Base-by-base conservation (phyloP, 148 eudicot species). In the Pouteria glomerata region DNA sequence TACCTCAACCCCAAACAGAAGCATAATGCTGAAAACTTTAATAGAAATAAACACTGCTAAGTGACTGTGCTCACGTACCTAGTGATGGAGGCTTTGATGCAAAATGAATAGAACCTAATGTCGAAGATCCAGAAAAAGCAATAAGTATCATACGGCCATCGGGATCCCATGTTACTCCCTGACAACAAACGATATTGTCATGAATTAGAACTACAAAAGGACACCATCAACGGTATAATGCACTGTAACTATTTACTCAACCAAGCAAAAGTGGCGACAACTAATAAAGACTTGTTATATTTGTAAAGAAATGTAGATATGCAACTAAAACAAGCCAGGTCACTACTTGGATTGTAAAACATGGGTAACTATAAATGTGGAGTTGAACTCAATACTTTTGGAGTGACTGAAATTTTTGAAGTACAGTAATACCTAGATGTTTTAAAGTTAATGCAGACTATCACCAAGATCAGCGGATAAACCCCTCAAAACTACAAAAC, bases 121-220 rank as follows among this genome's bases (percentile, higher is more conserved):
- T 76, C 19, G 88, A 79, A 51, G 99, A 92, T 66, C 85, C 85
- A 34, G 96, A 95, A 72, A 92, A 95, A 64, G 96, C 74, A 70
- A 95, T 76, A 76, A 95, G 90, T 74, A 95, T 83, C 96, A 86
- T 90, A 48, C 90, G 89, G 27, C 99, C 90, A 60, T 95, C 94
- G 64, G 99, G 97, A 88, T 95, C 99, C 99, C 99, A 95, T 24
- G 91, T 71, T 74, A 92, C 99, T 74, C 97, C 99, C 98, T 91
- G 82, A 63, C 30, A 76, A 56, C 30, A 29, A 70, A 66, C 41
- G 19, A 42, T n/a, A 41, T 31, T 13, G 39, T 70, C 66, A 57
- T 33, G 67, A 23, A 29, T 34, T 14, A 70, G n/a, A 57, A 56
- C 34, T 30, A 51, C 41, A 58, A 53, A 30, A 57, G 56, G 30